Base-by-base conservation (phyloP, 2,329 filamentous ascomycete species). In the Periconia macrospinosa region DNA sequence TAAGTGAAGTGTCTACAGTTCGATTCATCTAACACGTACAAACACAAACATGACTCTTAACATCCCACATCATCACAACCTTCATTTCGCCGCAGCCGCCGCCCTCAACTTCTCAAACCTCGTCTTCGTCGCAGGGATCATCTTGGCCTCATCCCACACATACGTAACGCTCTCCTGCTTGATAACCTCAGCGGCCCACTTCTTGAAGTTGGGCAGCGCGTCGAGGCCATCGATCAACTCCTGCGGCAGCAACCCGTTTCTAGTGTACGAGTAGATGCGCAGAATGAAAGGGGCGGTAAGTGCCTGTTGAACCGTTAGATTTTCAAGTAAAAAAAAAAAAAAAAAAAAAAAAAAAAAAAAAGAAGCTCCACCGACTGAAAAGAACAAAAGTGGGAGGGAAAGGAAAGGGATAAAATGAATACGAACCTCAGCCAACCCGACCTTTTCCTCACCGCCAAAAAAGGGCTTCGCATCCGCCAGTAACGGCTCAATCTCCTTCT, bases 401-500 rank as follows among this genome's bases (percentile, higher is more conserved):
- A 10, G 15, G 33, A 33, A 33, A 13, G 33, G 15, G 33, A 37
- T 13, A n/a, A 33, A 33, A 33, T 8, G 13, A 3, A 17, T n/a
- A 30, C 75, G 56, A 73, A 90, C 89, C 83, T 94, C 91, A 11
- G 86, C 90, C 35, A 92, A 73, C 0, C 89, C 93, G 41, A 92
- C 67, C 67, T 74, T 71, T n/a, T 68, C 60, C 47, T 72, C 77
- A 0, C 78, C 78, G 1, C 75, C 76, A 53, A 80, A 80, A 62
- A 78, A 80, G 0, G 78, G 78, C 6, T 42, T 56, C 7, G 76
- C 76, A 47, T 77, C 72, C 11, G 70, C 66, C 23, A 95, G 76
- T 37, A 91, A 74, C 1, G 89, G 89, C 74, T 92, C 90, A 51
- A 94, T 76, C 64, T 93, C 89, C 75, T 88, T 90, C 49, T 79